Base-by-base conservation (phyloP, 2,329 filamentous ascomycete species). In the Penicillium sp. region DNA sequence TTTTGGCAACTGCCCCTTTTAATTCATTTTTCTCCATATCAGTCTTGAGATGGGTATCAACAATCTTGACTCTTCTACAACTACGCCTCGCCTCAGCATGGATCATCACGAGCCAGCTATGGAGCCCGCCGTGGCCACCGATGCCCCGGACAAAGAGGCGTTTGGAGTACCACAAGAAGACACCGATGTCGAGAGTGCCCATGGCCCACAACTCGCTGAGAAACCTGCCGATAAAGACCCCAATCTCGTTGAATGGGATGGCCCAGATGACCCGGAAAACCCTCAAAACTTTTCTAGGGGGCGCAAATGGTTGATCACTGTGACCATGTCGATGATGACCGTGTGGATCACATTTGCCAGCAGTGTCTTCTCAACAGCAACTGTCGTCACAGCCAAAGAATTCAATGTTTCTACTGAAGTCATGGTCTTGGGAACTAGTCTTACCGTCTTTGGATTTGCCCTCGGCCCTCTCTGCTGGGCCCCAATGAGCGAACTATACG, bases 311-410 rank as follows among this genome's bases (percentile, higher is more conserved):
- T 53, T 68, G 7, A 73, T 77, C 37, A 81, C 79, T 1, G 63
- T 77, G 29, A 62, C 72, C 1, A 69, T 80, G 50, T 77, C 74
- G 2, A 37, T 68, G 2, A 74, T 81, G 67, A 80, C 78, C 0
- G 75, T 83, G 54, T 75, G 71, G 61, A 75, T 80, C 44, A 82
- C 80, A 1, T 82, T 83, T 50, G 72, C 79, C 11, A 78, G 72
- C 44, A 78, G 75, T 45, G 72, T 83, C 47, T 81, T 81, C 65
- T 77, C 72, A 29, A 73, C 77, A 10, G 79, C 79, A 1, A 78
- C 76, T 3, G 8, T 54, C 10, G 70, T 70, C 6, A 79, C 77
- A 0, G 71, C 80, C 3, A 59, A 70, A 44, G 55, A 79, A 49
- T 85, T 78, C 57, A 63, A 69, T 21, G 81, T 84, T 0, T 77